These are phyloP conservation scores for Colletotrichum salicis DNA, from an alignment of 2,329 filamentous ascomycete genomes.

Conservation along the genomic window DNA sequence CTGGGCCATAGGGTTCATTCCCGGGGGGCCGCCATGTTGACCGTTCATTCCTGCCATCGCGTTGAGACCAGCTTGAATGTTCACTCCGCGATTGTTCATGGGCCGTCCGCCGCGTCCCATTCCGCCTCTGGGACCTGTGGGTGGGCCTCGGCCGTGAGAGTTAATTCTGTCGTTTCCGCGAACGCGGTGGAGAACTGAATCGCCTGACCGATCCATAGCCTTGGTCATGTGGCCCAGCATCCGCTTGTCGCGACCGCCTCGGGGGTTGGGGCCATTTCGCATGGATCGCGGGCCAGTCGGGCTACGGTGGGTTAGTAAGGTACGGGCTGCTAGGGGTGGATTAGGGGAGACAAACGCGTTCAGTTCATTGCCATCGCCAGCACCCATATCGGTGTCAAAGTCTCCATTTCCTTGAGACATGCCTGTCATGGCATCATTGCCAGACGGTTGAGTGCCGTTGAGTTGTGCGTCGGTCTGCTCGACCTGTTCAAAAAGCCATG, in stretches of 20 bases:
- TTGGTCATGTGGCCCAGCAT: slow-evolving; percentile 88
- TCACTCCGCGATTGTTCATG: slow-evolving; percentile 62
- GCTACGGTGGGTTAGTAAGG: slow-evolving; percentile 65
- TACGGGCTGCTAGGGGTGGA: slow-evolving; percentile 15
- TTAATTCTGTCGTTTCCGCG: slow-evolving; percentile 84
- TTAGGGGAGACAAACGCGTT: slow-evolving; percentile 65
- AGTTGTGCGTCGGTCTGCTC: slow-evolving; percentile 72
- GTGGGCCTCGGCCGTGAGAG: slow-evolving; percentile 75
- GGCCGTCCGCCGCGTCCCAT: slow-evolving; percentile 59
- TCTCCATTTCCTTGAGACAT: slow-evolving; percentile 53
- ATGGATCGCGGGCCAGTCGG: slow-evolving; percentile 96
- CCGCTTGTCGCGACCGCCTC: slow-evolving; percentile 77
- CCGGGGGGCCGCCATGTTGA: slow-evolving; percentile 47
- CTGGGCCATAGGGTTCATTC: slow-evolving; percentile 50
- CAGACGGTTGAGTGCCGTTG: slow-evolving; percentile 58
- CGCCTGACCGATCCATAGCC: slow-evolving; percentile 80
- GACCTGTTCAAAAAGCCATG: slow-evolving; percentile 94
- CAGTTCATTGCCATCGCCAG: slow-evolving; percentile 60
- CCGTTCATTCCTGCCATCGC: slow-evolving; percentile 49
- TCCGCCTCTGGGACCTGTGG: slow-evolving; percentile 75
- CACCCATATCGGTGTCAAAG: slow-evolving; percentile 80
- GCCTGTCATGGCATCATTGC: slow-evolving; percentile 42
- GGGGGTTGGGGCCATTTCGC: slow-evolving; percentile 74
- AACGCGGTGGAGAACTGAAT: slow-evolving; percentile 83
- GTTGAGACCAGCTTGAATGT: slow-evolving; percentile 61